Conservation (phyloP, 345 rosid genomes). For the Pistacia atlantica region DNA sequence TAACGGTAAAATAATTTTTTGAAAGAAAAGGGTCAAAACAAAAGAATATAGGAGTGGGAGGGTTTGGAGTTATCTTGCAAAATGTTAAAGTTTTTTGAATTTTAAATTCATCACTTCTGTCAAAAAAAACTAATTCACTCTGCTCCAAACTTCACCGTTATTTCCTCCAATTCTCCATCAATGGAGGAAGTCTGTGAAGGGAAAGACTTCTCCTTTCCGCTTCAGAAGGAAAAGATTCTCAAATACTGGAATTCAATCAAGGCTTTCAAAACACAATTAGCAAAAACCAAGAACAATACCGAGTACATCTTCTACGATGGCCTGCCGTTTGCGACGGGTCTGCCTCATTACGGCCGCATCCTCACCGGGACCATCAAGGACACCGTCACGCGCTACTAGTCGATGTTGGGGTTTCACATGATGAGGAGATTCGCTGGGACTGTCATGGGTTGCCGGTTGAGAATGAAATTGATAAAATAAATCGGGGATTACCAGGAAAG, state of each 20-base stretch:
- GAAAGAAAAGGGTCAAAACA: no score
- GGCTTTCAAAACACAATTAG: conserved; percentile 78
- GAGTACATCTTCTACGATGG: conserved; percentile 95
- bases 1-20: no score
- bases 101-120: no score
- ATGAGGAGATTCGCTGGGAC: conserved; percentile 96
- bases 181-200: conserved; percentile 99
- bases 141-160: no score
- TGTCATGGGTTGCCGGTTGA: conserved; percentile 99
- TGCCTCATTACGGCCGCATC: conserved; percentile 96
- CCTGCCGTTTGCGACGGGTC: conserved; percentile 97
- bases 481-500: conserved; percentile 67
- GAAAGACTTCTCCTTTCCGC: conserved; percentile 86
- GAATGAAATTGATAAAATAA: conserved; percentile 74
- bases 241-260: conserved; percentile 53
- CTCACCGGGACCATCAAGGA: conserved; percentile 94
- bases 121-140: no score
- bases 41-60: no score
- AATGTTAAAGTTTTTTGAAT: no score
- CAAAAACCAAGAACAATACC: conserved; percentile 55
- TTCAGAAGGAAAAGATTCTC: conserved; percentile 62
- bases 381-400: conserved; percentile 80
- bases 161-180: not conserved
- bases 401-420: conserved; percentile 89
- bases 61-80: no score